Conservation (phyloP, 306 rosid species). For the Mimosa bimucronata region DNA sequence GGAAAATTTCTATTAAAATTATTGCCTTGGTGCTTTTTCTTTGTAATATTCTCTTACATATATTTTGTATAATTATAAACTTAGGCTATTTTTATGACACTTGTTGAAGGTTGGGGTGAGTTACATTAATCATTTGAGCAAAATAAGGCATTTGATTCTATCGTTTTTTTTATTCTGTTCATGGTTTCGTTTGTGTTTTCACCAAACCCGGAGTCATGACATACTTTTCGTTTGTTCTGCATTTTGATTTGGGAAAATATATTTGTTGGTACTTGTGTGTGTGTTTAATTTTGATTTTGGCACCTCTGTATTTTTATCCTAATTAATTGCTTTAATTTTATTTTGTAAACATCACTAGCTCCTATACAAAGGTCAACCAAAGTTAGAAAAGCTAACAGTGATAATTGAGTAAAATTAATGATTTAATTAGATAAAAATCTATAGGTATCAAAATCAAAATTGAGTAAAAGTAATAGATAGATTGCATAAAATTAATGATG, state of each 20-base stretch:
- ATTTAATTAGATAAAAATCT: too few relatives aligned
- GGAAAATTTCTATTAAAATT: slow-evolving; percentile 52
- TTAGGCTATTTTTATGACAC: slow-evolving; percentile 47
- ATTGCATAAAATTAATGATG: too few relatives aligned
- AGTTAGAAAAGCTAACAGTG: too few relatives aligned
- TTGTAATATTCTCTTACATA: slow-evolving; percentile 46
- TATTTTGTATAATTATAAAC: slow-evolving; percentile 50
- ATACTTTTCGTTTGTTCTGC: not conserved
- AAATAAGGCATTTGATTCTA: not conserved
- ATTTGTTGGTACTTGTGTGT: too few relatives aligned
- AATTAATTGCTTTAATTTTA: too few relatives aligned
- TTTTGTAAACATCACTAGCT: too few relatives aligned
- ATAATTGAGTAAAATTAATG: too few relatives aligned
- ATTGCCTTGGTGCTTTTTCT: slow-evolving; percentile 45
- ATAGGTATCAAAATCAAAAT: too few relatives aligned
- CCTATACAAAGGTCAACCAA: too few relatives aligned
- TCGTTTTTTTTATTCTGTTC: not conserved
- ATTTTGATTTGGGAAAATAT: not conserved
- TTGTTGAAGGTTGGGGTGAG: slow-evolving; percentile 26
- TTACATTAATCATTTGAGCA: slow-evolving; percentile 18
- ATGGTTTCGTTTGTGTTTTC: not conserved
- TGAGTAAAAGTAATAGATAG: too few relatives aligned
- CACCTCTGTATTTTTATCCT: too few relatives aligned
- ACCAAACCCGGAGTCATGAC: not conserved
- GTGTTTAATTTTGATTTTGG: too few relatives aligned